Evolutionary conservation across 805 yeast genomes (phyloP), one percentile per base, ranked within the genome.

Genomic region (Saccharomyces eubayanus): DNA sequence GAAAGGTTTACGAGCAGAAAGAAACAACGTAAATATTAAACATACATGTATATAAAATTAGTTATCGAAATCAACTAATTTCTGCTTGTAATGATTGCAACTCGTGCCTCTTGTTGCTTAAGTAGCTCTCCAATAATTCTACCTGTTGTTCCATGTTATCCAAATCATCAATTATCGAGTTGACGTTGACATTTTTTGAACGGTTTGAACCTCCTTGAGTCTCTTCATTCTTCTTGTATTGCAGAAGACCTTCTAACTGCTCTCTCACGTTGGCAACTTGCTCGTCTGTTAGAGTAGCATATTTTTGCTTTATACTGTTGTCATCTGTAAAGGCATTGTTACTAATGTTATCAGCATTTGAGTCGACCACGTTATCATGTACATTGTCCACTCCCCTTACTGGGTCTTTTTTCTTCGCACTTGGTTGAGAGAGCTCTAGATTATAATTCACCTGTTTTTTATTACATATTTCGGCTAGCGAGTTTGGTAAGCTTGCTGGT

Each of bases 401-500:
- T 36, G 16, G 24, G 12, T 55, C 51, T 52, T 53, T 36, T 57
- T 61, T 62, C 48, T 57, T 67, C 28, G 75, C 66, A 51, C 77
- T 72, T 2, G 80, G 79, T 62, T 82, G 85, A 48, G 72, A 73
- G 3, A 87, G 79, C 29, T 75, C 76, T 31, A 85, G 58, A 61
- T 84, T 83, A 65, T 85, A 89, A 55, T 82, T 84, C 14, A 96
- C 94, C 31, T 78, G 78, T 60, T 87, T 91, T 72, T 89, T 89
- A 45, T 88, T 87, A 69, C 91, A 92, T 0, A 97, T 88, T 14
- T 97, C 97, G 47, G 96, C 78, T 59, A 94, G 74, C 5, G 94
- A 83, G 1, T 91, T 87, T 20, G 99, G 99, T n/a, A 94, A 90
- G n/a, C 90, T 85, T 54, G 94, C 77, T 45, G 99, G 99, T 28